Percentiles rank a stretch among this genome's conserved stretches.
These are phyloP conservation scores for Lenzites betulinus DNA, from an alignment of 768 basidiomycete species.

Conservation along the genomic window DNA sequence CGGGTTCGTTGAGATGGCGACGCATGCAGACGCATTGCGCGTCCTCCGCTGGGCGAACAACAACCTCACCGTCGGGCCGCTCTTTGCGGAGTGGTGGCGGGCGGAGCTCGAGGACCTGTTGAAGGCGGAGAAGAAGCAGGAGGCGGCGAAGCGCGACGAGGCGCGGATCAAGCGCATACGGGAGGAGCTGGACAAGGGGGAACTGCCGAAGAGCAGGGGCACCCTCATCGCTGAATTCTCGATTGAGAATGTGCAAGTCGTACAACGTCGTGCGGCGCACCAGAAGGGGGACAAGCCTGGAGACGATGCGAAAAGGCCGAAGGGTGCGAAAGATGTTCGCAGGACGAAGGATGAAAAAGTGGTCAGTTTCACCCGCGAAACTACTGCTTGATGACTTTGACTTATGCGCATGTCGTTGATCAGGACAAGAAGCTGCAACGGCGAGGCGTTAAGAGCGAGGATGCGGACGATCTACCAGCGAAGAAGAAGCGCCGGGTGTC, in stretches of 20 bases:
- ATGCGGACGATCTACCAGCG: constrained; percentile 38
- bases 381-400: no score
- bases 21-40: constrained; percentile 87
- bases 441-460: constrained; percentile 26
- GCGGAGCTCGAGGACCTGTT: constrained; percentile 67
- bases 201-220: constrained; percentile 45
- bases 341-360: constrained; percentile 4
- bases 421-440: constrained; percentile 14
- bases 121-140: constrained; percentile 51
- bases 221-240: constrained; percentile 92
- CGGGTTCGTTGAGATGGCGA: constrained; percentile 90
- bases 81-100: constrained; percentile 86
- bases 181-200: constrained; percentile 50
- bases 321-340: neutral
- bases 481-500: constrained; percentile 48
- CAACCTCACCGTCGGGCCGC: constrained; percentile 60
- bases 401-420: neutral
- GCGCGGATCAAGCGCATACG: constrained; percentile 60
- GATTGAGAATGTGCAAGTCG: constrained; percentile 91
- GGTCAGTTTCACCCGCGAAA: neutral
- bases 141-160: constrained; percentile 51
- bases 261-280: constrained; percentile 67
- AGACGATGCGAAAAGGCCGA: neutral
- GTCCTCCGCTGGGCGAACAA: constrained; percentile 95
- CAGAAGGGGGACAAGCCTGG: constrained; percentile 28